Evolutionary conservation across 2,329 filamentous ascomycete genomes (phyloP).

Genomic region (Nemania sp.): DNA sequence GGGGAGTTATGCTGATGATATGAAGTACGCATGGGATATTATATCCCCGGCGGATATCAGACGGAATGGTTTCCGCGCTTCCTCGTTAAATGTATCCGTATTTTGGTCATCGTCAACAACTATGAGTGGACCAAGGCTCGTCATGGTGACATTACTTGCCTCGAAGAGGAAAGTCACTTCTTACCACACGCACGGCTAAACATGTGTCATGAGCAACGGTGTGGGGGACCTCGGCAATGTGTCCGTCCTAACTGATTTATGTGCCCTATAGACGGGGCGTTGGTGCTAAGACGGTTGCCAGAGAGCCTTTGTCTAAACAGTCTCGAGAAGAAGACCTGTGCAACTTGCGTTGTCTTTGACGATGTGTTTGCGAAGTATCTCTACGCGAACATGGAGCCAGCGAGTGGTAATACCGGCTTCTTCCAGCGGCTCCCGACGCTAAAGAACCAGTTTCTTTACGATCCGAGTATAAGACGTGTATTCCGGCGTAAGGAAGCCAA

Average conservation of each 20-base stretch:
- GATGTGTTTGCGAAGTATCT: background rate
- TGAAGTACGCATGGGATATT: too few relatives aligned
- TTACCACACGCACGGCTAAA: background rate
- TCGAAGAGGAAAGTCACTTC: slow-evolving; percentile 17
- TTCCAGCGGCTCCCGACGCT: slow-evolving; percentile 28
- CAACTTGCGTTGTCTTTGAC: slow-evolving; percentile 27
- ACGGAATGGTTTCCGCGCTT: slow-evolving; percentile 20
- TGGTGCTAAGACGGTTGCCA: slow-evolving; percentile 7
- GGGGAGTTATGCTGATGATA: too few relatives aligned
- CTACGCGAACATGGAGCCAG: slow-evolving; percentile 33
- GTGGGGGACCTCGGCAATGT: slow-evolving; percentile 24
- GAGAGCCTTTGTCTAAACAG: background rate
- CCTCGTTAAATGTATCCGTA: background rate
- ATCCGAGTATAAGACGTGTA: slow-evolving; percentile 29
- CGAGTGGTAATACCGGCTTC: slow-evolving; percentile 36
- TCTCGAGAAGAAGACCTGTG: background rate
- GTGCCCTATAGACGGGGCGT: background rate
- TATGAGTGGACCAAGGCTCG: slow-evolving; percentile 1
- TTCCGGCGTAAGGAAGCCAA: slow-evolving; percentile 26
- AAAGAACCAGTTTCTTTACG: slow-evolving; percentile 32
- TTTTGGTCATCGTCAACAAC: background rate
- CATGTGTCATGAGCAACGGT: slow-evolving; percentile 14
- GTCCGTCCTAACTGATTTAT: background rate
- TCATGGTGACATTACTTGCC: slow-evolving; percentile 9
- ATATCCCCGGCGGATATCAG: too few relatives aligned